Evolutionary conservation across 2,329 filamentous ascomycete species (phyloP).

Genomic region (Trichoderma sp.): DNA sequence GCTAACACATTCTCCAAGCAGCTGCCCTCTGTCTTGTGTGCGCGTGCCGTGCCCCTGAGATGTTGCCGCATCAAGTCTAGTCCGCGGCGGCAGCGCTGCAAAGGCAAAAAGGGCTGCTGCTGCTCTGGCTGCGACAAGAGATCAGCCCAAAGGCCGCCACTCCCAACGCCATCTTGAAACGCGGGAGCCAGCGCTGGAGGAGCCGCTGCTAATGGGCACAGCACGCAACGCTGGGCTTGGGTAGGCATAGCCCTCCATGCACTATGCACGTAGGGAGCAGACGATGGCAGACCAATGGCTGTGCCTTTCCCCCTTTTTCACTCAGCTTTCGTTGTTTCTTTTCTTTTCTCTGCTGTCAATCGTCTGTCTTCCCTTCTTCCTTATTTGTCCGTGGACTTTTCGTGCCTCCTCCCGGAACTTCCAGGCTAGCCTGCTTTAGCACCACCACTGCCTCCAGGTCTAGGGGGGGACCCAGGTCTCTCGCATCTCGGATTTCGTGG

Average conservation of each 20-base stretch:
- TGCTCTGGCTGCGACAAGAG: background rate
- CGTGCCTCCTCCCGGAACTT: background rate
- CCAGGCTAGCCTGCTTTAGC: background rate
- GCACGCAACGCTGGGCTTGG: background rate
- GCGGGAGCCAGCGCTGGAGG: background rate
- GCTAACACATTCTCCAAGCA: background rate
- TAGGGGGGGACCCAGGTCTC: background rate
- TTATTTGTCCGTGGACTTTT: background rate
- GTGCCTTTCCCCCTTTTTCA: background rate
- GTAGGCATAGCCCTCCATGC: slow-evolving; percentile 5
- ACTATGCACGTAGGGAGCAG: slow-evolving; percentile 18
- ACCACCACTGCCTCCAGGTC: background rate
- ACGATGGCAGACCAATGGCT: slow-evolving; percentile 4
- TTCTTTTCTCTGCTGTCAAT: background rate
- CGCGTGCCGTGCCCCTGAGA: slow-evolving; percentile 24
- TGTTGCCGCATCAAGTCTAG: slow-evolving; percentile 26
- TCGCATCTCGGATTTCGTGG: background rate
- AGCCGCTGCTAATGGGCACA: background rate
- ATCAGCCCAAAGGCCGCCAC: background rate
- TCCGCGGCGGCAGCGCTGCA: slow-evolving; percentile 15
- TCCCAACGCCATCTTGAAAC: slow-evolving; percentile 12
- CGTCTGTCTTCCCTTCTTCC: background rate
- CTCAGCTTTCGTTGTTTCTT: no score
- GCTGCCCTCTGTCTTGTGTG: background rate
- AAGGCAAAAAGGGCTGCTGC: slow-evolving; percentile 1